Base-by-base conservation (phyloP, 306 rosid species). In the Gynostemma pentaphyllum region DNA sequence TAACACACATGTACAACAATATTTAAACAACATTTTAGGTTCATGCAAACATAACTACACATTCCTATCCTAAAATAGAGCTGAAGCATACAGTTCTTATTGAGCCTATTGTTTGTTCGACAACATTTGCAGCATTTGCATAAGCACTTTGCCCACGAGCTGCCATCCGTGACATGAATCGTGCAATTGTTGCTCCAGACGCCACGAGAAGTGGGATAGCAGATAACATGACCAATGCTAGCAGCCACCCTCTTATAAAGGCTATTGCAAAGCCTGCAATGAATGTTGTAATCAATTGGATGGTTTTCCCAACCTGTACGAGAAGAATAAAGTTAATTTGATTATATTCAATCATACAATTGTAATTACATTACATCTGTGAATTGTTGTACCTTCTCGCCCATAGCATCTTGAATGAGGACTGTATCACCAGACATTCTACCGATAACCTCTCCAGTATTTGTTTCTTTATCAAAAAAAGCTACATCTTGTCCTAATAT, bases 361-460 rank as follows among this genome's bases (percentile, higher is more conserved):
- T n/a, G n/a, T n/a, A n/a, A n/a, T n/a, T n/a, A n/a, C n/a, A n/a
- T n/a, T n/a, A n/a, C n/a, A n/a, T n/a, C n/a, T 4, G 1, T 0
- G 15, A 45, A 14, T 45, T 45, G 15, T 56, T 45, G 29, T 80
- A 80, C 96, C 92, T 88, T 88, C 76, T 90, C 97, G 10, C 95
- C 97, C 97, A 90, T 87, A 70, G 97, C 97, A 41, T 90, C 97
- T 79, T 90, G 97, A 46, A 90, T 90, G 18, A 87, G 94, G 78
- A 90, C 94, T 0, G 97, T 87, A 70, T 90, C 97, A 1, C 97
- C 97, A 0, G 97, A 90, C 97, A 90, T 90, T 76, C 97, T 82
- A 14, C 88, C 89, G 19, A 90, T 47, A 9, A 90, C 97, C 76
- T 90, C 97, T 60, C 97, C 97, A 0, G 97, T 90, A 72, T 78